These are phyloP conservation scores for Leccinum brunneo-olivaceum DNA, from an alignment of 1,284 basidiomycete species.

Conservation along the genomic window DNA sequence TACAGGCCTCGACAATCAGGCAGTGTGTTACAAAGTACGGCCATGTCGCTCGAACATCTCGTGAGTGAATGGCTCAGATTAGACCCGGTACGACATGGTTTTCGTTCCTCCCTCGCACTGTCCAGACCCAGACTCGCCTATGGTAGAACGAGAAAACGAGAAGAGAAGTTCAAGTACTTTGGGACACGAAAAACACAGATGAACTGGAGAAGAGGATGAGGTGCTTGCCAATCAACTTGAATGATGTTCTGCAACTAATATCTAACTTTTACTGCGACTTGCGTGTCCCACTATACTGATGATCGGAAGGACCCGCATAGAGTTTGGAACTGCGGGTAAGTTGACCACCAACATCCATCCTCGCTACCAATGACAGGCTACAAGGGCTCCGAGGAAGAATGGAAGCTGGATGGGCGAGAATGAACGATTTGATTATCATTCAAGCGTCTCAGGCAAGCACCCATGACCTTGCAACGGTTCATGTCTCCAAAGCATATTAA, in stretches of 20 bases:
- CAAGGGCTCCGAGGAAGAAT: slow-evolving; percentile 73
- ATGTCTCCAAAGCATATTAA: neutral
- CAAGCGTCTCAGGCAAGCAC: slow-evolving; percentile 68
- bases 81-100: slow-evolving; percentile 38
- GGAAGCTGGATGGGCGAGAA: slow-evolving; percentile 80
- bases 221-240: slow-evolving; percentile 27
- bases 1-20: too few relatives aligned
- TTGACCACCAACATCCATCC: neutral
- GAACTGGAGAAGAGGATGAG: slow-evolving; percentile 58
- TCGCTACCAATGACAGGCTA: slow-evolving; percentile 3
- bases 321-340: slow-evolving; percentile 81
- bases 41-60: slow-evolving; percentile 34
- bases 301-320: slow-evolving; percentile 54
- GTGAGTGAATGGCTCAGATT: slow-evolving; percentile 52
- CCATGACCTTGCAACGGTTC: neutral
- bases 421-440: slow-evolving; percentile 81
- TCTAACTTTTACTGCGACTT: neutral
- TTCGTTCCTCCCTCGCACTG: neutral
- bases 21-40: too few relatives aligned
- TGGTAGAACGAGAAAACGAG: slow-evolving; percentile 50
- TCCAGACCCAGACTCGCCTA: neutral
- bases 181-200: slow-evolving; percentile 35
- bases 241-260: neutral
- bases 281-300: neutral
- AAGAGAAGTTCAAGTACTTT: slow-evolving; percentile 47